These are phyloP conservation scores for Naematelia aurantialba DNA, from an alignment of 768 basidiomycete genomes.

Conservation along the genomic window DNA sequence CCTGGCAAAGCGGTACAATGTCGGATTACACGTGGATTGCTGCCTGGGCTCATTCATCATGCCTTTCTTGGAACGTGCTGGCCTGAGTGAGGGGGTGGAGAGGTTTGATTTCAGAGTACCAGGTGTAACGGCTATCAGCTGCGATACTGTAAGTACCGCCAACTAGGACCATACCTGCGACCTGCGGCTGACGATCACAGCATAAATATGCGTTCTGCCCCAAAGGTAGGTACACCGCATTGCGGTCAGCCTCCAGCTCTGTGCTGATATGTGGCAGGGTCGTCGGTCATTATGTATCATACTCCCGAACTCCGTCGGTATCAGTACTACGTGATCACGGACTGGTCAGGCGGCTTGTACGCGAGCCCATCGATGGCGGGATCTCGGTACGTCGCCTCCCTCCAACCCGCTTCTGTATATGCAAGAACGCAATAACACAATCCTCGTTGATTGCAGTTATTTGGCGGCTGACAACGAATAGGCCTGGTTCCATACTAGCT, in stretches of 20 bases:
- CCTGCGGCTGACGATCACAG: constrained; percentile 14
- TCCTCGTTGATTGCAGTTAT: too few relatives aligned
- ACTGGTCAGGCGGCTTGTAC: constrained; percentile 78
- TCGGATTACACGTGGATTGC: constrained; percentile 91
- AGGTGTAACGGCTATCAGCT: constrained; percentile 91
- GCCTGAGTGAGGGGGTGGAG: constrained; percentile 61
- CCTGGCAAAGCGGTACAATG: constrained; percentile 68
- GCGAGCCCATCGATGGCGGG: constrained; percentile 85
- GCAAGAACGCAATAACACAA: too few relatives aligned
- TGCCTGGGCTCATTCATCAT: constrained; percentile 91
- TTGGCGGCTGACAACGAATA: neutral
- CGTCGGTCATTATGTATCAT: constrained; percentile 93
- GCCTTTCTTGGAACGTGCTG: constrained; percentile 71
- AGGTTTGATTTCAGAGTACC: constrained; percentile 86
- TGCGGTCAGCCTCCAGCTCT: constrained; percentile 6
- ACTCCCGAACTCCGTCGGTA: constrained; percentile 67
- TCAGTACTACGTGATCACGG: constrained; percentile 81
- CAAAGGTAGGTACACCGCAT: constrained; percentile 58
- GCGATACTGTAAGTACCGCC: constrained; percentile 59
- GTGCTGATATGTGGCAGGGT: constrained; percentile 56
- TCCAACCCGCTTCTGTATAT: too few relatives aligned
- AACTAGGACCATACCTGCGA: too few relatives aligned
- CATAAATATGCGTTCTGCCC: constrained; percentile 86
- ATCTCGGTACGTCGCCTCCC: constrained; percentile 61
- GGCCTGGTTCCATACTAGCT: constrained; percentile 87